Base-by-base conservation (phyloP, 148 eudicot species). In the Camellia granthamiana region DNA sequence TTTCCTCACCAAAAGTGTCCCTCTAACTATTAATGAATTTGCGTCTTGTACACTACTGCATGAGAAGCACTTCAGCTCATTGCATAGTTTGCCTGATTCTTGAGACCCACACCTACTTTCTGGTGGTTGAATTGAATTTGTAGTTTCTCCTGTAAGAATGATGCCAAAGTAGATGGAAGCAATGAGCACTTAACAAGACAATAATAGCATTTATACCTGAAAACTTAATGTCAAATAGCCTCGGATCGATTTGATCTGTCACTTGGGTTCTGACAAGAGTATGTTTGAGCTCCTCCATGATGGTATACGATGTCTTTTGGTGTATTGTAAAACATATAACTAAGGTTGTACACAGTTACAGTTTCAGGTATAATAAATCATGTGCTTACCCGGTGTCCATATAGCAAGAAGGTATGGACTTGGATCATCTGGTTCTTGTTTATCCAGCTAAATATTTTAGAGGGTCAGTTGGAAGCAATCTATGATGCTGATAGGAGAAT, bases 371-470 rank as follows among this genome's bases (percentile, higher is more conserved):
- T 19, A 69, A 69, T 56, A 65, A 49, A 73, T 72, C 23, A 42
- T 15, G 18, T 52, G 66, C 84, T 46, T 85, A 91, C 93, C 95
- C 69, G 95, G 93, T 76, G 90, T 88, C 95, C 92, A 90, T 74
- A 91, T 83, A 43, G 95, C 95, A 52, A 91, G 88, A 83, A 91
- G 93, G 80, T 91, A 91, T 15, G 90, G 95, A 82, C 93, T 90
- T 67, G 93, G 95, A 81, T 91, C 95, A 88, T 91, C 95, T 59
- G 90, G 88, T 81, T 91, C 95, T 81, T 91, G 81, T 64, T 77
- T 82, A 56, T 91, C 93, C 80, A 90, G 21, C 95, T 91, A 85
- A 77, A 75, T 44, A 52, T 62, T n/a, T 41, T 49, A 68, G 69
- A 76, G 66, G 44, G 47, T 51, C 68, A 83, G 79, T 80, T 58